Percentiles rank a stretch among this genome's conserved stretches.
Evolutionary conservation across 257 asterid species (phyloP).

Genomic region (Fraxinus cuspidata): DNA sequence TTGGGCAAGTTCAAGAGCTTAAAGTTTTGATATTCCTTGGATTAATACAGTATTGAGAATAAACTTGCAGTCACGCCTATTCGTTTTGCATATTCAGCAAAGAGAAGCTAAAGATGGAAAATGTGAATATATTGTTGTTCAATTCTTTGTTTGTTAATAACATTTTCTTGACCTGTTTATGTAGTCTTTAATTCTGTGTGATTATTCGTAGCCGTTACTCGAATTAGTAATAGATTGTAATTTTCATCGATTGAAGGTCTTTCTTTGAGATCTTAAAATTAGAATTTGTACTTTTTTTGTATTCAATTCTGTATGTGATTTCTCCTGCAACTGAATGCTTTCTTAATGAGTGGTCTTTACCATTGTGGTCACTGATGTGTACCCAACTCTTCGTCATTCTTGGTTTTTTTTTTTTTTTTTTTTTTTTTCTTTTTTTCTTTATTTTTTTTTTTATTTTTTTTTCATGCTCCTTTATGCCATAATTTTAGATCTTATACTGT

Average conservation of each 20-base stretch:
- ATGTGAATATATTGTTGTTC: background rate
- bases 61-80: background rate
- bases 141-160: background rate
- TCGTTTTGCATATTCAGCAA: background rate
- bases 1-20: background rate
- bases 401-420: constrained; percentile 5
- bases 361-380: background rate
- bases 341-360: background rate
- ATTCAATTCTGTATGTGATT: constrained; percentile 17
- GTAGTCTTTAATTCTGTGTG: background rate
- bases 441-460: constrained; percentile 9
- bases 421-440: too few relatives aligned
- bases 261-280: background rate
- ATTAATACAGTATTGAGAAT: background rate
- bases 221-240: background rate
- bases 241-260: constrained; percentile 7
- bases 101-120: background rate
- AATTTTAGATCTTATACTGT: background rate
- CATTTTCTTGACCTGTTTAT: background rate
- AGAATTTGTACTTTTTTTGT: constrained; percentile 4
- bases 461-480: background rate
- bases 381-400: background rate
- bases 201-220: background rate
- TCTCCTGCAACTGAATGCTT: constrained; percentile 5
- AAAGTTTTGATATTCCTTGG: background rate